Evolutionary conservation across 2,329 filamentous ascomycete genomes (phyloP), one percentile per base, ranked within the genome.

Genomic region (Penicillium sp.): DNA sequence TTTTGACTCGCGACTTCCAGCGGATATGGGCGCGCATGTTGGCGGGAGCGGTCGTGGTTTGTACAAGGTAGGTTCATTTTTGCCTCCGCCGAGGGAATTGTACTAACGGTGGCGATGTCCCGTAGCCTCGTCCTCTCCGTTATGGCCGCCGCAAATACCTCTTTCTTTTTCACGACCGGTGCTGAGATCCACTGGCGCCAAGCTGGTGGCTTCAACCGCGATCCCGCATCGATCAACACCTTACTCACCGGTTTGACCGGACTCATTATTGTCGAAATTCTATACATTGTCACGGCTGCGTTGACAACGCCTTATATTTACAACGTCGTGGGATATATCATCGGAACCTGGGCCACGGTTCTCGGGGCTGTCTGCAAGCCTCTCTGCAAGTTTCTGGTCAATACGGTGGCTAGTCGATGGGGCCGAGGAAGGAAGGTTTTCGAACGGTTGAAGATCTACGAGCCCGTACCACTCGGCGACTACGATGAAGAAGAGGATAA

Each of bases 171-270:
- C 24, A 62, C 64, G 11, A 69, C 64, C 31, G 68, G 69, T 7
- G 67, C 68, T 25, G 69, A 71, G 52, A 70, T 71, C 36, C 68
- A 71, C 57, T 71, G 69, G 69, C 61, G 63, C 49, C 68, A 70
- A 46, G 64, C 66, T 36, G 63, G 60, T 27, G 58, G 61, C 27
- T 69, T 70, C 52, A 66, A 66, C 39, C 56, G 61, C 45, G 67
- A 69, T 48, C 65, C 68, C 2, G 67, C 67, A 7, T 66, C 67
- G 22, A 61, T 70, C 31, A 59, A 64, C 8, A 70, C 68, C 3
- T 52, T 71, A 0, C 54, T 70, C 13, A 63, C 67, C 7, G 69
- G 68, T 0, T 51, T 71, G 46, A 66, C 67, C 4, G 67, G 68
- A 8, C 69, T 69, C 31, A 38, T 70, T 4, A 61, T 70, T 27